Evolutionary conservation across 306 rosid genomes (phyloP).

Genomic region (Betula pendula): DNA sequence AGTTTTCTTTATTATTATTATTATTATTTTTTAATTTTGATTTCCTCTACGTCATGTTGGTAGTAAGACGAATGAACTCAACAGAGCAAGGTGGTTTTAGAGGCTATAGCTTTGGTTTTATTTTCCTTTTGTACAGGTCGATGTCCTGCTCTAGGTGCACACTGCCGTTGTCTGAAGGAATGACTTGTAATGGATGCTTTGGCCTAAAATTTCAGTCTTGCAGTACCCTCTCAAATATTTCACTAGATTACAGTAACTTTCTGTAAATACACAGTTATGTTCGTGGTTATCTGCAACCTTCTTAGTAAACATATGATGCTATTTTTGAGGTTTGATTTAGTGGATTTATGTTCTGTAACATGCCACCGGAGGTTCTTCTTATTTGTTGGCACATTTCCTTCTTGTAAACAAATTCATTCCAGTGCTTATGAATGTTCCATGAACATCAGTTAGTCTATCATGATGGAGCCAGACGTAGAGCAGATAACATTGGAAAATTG

Average conservation of each 20-base stretch:
- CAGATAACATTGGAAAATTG: background rate
- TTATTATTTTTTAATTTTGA: slow-evolving; percentile 6
- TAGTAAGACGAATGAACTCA: slow-evolving; percentile 4
- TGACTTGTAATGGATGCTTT: slow-evolving; percentile 14
- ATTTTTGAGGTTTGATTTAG: background rate
- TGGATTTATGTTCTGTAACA: background rate
- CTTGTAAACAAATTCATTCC: background rate
- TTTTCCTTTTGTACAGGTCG: slow-evolving; percentile 26
- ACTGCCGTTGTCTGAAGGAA: slow-evolving; percentile 13
- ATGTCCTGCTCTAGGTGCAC: slow-evolving; percentile 16
- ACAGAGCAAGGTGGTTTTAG: slow-evolving; percentile 3
- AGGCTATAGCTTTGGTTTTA: background rate
- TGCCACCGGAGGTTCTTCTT: background rate
- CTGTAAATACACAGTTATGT: background rate
- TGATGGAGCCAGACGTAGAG: too few species aligned
- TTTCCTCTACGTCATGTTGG: slow-evolving; percentile 12
- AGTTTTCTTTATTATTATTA: background rate
- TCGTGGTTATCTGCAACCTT: background rate
- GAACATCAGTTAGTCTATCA: background rate
- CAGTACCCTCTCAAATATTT: background rate
- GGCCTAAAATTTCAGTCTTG: background rate
- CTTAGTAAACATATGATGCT: background rate
- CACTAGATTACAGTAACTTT: background rate
- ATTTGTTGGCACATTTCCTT: background rate
- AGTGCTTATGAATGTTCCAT: background rate